Base-by-base conservation (phyloP, 2,329 filamentous ascomycete species). In the Ascochyta clinopodiicola region DNA sequence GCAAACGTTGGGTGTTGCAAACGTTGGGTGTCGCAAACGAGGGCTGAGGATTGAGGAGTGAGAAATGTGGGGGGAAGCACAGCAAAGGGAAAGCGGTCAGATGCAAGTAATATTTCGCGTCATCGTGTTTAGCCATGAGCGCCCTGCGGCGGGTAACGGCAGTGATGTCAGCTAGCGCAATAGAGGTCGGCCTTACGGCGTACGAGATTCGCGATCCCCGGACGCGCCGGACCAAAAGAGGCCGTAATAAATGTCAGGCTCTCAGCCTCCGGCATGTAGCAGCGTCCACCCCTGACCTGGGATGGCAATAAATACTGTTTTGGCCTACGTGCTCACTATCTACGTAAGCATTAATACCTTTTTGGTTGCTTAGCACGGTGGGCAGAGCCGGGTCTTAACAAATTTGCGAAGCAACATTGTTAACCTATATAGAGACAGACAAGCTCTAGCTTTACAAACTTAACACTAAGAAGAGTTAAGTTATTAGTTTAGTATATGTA, bases 111-210 rank as follows among this genome's bases (percentile, higher is more conserved):
- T 49, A 49, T 50, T 53, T 59, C 58, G 62, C 61, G 66, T 60
- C 67, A 70, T 68, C 51, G 50, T 62, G 55, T 53, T 51, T 53
- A 59, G 51, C 49, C 47, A 50, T 47, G 51, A 50, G 37, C 46
- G 51, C 51, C 38, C 54, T 65, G 64, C 63, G 59, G 67, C 64
- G 67, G 67, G 59, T 56, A 61, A 54, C 65, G 65, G 62, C 60
- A 65, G 62, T 64, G 63, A 66, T 64, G 66, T 67, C 63, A 64
- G 52, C 46, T 63, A 63, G 60, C 58, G 60, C 37, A 48, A 57
- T 47, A 60, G 62, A 52, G 29, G 31, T 52, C 57, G 60, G 61
- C 54, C 39, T 61, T 44, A 44, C 56, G 44, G 60, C 59, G 34
- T 54, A 56, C 63, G 56, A 55, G 44, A 38, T 51, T 48, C 56